Conservation (phyloP, 352 stramenopile species). For the Phytophthora pini region DNA sequence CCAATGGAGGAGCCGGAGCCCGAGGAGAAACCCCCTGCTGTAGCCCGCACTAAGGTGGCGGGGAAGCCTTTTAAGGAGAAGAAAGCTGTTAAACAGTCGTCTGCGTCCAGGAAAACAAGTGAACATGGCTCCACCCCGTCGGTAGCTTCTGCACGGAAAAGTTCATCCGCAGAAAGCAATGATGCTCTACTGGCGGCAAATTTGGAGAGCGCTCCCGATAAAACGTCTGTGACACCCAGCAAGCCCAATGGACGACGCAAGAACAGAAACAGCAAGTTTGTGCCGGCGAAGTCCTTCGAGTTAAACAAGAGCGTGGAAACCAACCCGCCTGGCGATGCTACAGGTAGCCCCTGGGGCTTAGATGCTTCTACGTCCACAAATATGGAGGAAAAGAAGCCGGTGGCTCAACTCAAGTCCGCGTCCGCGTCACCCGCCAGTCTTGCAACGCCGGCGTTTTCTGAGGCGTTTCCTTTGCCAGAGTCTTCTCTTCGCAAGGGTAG, state of each 20-base stretch:
- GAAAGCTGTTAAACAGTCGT: conserved; percentile 20
- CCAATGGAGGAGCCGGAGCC: conserved; percentile 28
- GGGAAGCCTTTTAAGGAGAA: conserved; percentile 22
- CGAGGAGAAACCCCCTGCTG: conserved; percentile 20
- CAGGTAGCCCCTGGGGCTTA: conserved; percentile 24
- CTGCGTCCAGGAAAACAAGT: conserved; percentile 5
- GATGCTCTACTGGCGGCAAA: not conserved
- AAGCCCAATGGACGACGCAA: conserved; percentile 31
- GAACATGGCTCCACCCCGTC: not conserved
- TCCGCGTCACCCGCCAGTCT: conserved; percentile 7
- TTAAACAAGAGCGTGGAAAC: conserved; percentile 17
- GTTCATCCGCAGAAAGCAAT: not conserved
- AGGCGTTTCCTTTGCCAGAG: conserved; percentile 35
- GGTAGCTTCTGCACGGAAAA: not conserved
- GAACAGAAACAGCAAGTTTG: conserved; percentile 58
- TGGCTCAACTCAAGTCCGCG: conserved; percentile 2
- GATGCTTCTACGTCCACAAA: not conserved
- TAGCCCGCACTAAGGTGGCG: not conserved
- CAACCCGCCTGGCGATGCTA: not conserved
- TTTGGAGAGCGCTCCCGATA: not conserved
- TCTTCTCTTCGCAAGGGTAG: conserved; percentile 41
- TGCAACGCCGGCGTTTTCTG: not conserved
- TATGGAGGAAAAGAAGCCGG: conserved; percentile 10
- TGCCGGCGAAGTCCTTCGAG: conserved; percentile 61
- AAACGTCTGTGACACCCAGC: not conserved